Conservation (phyloP, 2,329 filamentous ascomycete species). For the Paraconiothyrium sp. region DNA sequence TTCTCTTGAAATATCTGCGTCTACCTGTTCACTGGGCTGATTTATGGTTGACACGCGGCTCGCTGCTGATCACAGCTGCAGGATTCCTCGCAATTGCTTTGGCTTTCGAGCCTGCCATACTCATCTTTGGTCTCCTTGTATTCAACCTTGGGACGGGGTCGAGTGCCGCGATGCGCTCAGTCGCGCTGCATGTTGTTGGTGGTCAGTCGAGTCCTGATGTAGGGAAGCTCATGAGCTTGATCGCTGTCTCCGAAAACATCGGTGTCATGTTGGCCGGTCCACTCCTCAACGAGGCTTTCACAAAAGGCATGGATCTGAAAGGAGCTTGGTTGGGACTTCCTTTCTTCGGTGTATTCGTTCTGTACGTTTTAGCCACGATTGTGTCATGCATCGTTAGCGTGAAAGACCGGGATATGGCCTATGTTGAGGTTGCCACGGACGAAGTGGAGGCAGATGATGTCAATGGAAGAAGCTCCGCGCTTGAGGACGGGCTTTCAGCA, state of each 20-base stretch:
- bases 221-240: conserved; percentile 59
- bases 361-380: conserved; percentile 36
- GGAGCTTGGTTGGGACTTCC: conserved; percentile 60
- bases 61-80: conserved; percentile 55
- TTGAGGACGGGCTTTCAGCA: conserved; percentile 21
- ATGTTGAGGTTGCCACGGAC: conserved; percentile 30
- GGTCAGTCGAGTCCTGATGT: conserved; percentile 55
- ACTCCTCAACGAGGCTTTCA: conserved; percentile 57
- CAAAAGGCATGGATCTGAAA: conserved; percentile 57
- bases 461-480: conserved; percentile 24
- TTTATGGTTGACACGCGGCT: conserved; percentile 56
- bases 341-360: conserved; percentile 41
- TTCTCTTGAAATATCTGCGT: conserved; percentile 49
- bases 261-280: conserved; percentile 60
- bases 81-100: conserved; percentile 59
- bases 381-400: conserved; percentile 42
- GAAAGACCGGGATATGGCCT: conserved; percentile 31
- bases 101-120: conserved; percentile 52
- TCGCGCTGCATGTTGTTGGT: conserved; percentile 59
- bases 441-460: conserved; percentile 25
- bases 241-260: conserved; percentile 59
- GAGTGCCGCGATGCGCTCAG: conserved; percentile 56
- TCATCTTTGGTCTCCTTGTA: conserved; percentile 57
- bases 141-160: conserved; percentile 61
- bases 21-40: conserved; percentile 55